A percentile compares a stretch with the other conserved stretches of the same genome.
Evolutionary conservation across 208 protist species (phyloP).

Genomic region (Crithidia brevicula): DNA sequence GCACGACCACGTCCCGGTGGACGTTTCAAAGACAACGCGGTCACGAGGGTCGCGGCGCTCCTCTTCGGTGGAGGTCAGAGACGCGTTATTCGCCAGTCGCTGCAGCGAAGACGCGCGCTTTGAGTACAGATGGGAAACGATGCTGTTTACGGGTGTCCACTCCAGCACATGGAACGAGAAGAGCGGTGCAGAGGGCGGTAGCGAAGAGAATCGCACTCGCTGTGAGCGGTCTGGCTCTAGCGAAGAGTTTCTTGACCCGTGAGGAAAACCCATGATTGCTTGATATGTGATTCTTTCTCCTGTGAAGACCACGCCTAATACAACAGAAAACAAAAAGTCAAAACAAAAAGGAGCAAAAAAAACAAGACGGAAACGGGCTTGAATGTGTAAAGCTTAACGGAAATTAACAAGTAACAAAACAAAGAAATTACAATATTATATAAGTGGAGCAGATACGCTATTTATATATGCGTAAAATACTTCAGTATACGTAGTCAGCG

Average conservation of each 20-base stretch:
- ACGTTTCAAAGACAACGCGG: neutral
- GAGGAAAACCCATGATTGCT: neutral
- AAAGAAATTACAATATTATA: no score
- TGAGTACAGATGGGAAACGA: slow-evolving; percentile 3
- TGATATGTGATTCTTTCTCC: neutral
- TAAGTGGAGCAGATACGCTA: no score
- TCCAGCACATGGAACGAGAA: slow-evolving; percentile 30
- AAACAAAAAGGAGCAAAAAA: slow-evolving; percentile 14
- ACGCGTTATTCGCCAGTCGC: slow-evolving; percentile 4
- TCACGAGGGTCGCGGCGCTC: slow-evolving; percentile 7
- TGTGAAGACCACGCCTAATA: no score
- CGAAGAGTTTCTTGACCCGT: slow-evolving; percentile 1
- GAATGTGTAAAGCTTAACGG: no score
- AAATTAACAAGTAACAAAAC: no score
- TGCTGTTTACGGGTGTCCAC: slow-evolving; percentile 14
- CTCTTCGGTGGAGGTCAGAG: neutral
- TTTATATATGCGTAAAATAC: no score
- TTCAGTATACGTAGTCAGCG: no score
- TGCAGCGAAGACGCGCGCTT: slow-evolving; percentile 2
- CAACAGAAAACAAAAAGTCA: neutral
- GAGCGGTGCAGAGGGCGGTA: slow-evolving; percentile 10
- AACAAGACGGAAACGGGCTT: no score
- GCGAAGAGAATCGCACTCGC: slow-evolving; percentile 22
- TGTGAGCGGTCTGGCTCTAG: slow-evolving; percentile 4
- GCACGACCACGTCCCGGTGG: slow-evolving; percentile 22